A percentile compares a stretch with the other conserved stretches of the same genome.
These are phyloP conservation scores for Aethionema arabicum DNA, from an alignment of 345 rosid genomes.

Conservation along the genomic window DNA sequence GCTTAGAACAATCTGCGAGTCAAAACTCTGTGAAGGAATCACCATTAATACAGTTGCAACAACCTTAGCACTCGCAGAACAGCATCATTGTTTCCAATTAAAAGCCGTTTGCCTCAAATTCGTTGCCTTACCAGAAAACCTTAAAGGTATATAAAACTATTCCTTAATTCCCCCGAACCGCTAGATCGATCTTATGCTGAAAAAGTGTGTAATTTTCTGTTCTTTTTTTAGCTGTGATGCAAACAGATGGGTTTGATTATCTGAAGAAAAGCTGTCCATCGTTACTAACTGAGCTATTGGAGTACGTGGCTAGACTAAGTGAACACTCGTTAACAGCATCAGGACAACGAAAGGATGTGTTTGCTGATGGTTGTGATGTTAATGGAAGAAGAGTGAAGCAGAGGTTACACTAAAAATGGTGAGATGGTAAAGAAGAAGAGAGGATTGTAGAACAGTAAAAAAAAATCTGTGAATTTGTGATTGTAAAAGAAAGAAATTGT, in stretches of 20 bases:
- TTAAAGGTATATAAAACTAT: conserved; percentile 46
- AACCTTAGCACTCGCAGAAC: conserved; percentile 78
- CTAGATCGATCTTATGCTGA: background rate
- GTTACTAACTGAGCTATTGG: conserved; percentile 59
- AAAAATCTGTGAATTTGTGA: too few species aligned
- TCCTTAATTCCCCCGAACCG: background rate
- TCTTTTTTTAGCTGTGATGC: conserved; percentile 62
- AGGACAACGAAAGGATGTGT: conserved; percentile 42
- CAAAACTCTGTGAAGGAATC: conserved; percentile 67
- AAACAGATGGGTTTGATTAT: conserved; percentile 71
- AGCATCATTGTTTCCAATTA: conserved; percentile 69
- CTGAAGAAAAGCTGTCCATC: conserved; percentile 61
- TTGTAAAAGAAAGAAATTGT: too few species aligned
- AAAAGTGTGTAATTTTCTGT: background rate
- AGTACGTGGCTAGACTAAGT: conserved; percentile 52
- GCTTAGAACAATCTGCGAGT: conserved; percentile 67
- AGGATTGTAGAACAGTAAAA: too few species aligned
- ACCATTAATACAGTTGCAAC: conserved; percentile 75
- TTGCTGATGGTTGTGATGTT: conserved; percentile 53
- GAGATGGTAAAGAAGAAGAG: background rate
- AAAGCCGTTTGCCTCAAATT: conserved; percentile 76
- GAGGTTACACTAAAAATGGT: conserved; percentile 51
- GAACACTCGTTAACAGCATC: conserved; percentile 53
- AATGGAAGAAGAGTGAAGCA: conserved; percentile 77
- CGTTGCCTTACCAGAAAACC: conserved; percentile 53